phyloP scores from a whole-genome alignment of 164 flowering plant species.

The Dillenia suffruticosa region DNA sequence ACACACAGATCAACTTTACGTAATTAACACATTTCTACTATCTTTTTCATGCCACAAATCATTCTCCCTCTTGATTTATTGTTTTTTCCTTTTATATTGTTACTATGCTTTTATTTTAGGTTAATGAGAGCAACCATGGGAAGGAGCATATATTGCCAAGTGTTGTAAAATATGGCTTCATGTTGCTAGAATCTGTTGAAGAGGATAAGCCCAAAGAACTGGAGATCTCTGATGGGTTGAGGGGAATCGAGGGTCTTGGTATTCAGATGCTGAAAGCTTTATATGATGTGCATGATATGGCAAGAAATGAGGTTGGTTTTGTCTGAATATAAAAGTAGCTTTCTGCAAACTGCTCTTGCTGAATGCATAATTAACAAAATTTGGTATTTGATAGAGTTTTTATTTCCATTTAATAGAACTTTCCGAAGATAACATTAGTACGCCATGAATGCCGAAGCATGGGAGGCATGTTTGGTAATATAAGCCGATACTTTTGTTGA shows the following conservation, averaged over 20 bases:
- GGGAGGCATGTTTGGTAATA: no score
- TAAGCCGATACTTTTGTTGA: no score
- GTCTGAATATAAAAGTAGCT: no score
- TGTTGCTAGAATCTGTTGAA: slow-evolving; percentile 60
- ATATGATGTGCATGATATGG: slow-evolving; percentile 84
- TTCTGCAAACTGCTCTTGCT: no score
- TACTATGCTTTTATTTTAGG: slow-evolving; percentile 24
- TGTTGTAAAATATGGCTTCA: slow-evolving; percentile 59
- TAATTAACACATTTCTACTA: not conserved
- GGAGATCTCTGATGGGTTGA: slow-evolving; percentile 35
- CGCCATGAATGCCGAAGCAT: no score
- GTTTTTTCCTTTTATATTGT: not conserved
- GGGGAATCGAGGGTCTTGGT: slow-evolving; percentile 66
- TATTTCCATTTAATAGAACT: no score
- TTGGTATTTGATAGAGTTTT: no score
- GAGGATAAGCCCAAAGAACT: slow-evolving; percentile 29
- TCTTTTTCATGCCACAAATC: no score
- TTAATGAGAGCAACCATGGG: slow-evolving; percentile 71
- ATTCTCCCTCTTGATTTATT: not conserved
- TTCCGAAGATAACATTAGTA: no score
- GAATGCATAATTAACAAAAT: no score
- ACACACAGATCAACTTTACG: not conserved
- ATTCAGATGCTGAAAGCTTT: slow-evolving; percentile 55
- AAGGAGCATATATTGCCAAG: slow-evolving; percentile 87
- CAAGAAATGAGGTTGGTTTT: slow-evolving; percentile 71